Evolutionary conservation across 176 grass and related monocot species (phyloP), one percentile per base, ranked within the genome.

Genomic region (Triticum timopheevii): DNA sequence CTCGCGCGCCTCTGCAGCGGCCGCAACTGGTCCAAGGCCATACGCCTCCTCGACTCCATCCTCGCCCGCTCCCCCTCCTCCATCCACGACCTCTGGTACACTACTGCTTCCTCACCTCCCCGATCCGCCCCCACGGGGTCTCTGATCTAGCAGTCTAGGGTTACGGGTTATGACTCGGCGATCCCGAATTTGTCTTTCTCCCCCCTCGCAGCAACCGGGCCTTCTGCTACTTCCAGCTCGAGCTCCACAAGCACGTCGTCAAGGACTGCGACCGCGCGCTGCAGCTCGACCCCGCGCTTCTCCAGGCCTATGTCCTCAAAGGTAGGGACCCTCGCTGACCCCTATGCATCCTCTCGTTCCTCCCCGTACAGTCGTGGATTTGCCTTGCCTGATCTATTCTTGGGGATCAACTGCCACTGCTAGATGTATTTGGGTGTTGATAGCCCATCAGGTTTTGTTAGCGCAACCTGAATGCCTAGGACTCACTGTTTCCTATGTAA

Each of bases 21-120:
- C 0, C 92, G 94, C 34, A 96, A 96, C 87, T 99, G 97, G 97
- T 98, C 97, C 82, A 99, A 96, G 87, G 94, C 97, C 88, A 99
- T 99, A 69, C 90, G 92, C 83, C 81, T 99, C 65, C 89, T 99
- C 24, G 92, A 99, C 66, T 86, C 92, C 30, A 79, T 93, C 82
- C 88, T 99, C 76, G 82, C 83, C 44, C 58, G 65, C 22, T 94
- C 94, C 61, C 93, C 97, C 25, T 93, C 86, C 79, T 98, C 94
- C 71, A 90, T 96, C 87, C 94, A 99, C 82, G 94, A 96, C 85
- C 91, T 99, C 90, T 99, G 92, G 97, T 98, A 78, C 13, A 31
- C 25, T 34, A 28, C 73, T 76, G 15, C 49, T 63, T 24, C 12
- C 35, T 54, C 50, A 54, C 50, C 2, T 7, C 33, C 67, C 74